Base-by-base conservation (phyloP, 176 grass and related monocot species). In the Avena atlantica region DNA sequence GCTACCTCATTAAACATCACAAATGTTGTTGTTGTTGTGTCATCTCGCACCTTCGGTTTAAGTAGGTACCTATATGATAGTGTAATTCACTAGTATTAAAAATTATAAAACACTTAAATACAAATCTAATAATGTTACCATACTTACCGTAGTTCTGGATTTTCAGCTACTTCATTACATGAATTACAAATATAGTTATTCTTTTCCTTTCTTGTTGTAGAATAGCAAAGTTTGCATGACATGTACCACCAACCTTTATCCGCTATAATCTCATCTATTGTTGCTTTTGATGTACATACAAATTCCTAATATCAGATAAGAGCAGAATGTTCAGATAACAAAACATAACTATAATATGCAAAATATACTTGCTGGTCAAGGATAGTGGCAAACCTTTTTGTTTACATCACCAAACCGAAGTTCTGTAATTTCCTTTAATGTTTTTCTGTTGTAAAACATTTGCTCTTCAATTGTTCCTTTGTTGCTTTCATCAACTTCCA, bases 361-460 rank as follows among this genome's bases (percentile, higher is more conserved):
- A 19, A 70, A 37, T 70, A 70, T 44, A 40, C 23, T 12, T 64
- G 1, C 42, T 20, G 36, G 20, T 4, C 15, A 70, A 42, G 8
- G 34, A 42, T 42, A 70, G 36, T 42, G 17, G 15, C 6, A 42
- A 70, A 40, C 67, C 8, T 70, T 70, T 20, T 70, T 70, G 37
- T 37, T 68, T 16, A 70, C 29, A 16, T 40, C 31, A 70, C n/a
- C n/a, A 4, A 10, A 11, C 16, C 31, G 1, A 3, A 70, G 14
- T 70, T 70, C 66, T 19, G 6, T 19, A 70, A 37, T 68, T 61
- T 61, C n/a, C n/a, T 61, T 61, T 9, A 40, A 16, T 37, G 31
- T 17, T 83, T 40, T 83, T 24, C 6, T 72, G 1, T 58, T 83
- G n/a, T 72, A 83, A 6, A 72, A 25, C 31, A 72, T 83, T 25